These are phyloP conservation scores for Pogostemon cablin DNA, from an alignment of 257 asterid species.

Conservation along the genomic window DNA sequence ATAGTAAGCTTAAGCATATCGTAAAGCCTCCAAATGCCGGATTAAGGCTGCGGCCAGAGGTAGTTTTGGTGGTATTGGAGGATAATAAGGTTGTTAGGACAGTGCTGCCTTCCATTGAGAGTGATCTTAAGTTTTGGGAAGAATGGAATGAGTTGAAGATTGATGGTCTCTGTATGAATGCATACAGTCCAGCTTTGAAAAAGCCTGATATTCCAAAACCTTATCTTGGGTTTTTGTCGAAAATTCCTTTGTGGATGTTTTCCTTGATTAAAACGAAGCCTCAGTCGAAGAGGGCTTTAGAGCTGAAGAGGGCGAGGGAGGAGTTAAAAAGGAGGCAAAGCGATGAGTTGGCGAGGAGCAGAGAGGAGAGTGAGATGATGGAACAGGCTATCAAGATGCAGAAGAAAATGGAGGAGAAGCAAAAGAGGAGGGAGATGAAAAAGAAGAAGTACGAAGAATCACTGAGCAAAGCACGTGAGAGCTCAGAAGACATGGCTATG, in stretches of 20 bases:
- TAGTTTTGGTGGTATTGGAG: conserved; percentile 87
- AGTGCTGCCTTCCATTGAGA: conserved; percentile 75
- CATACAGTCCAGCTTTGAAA: conserved; percentile 77
- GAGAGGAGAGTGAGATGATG: conserved; percentile 56
- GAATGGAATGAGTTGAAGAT: conserved; percentile 76
- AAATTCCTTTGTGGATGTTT: conserved; percentile 56
- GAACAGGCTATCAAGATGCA: conserved; percentile 62
- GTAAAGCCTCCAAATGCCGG: conserved; percentile 61
- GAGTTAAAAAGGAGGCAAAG: conserved; percentile 29
- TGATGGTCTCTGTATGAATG: conserved; percentile 78
- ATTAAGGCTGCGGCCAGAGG: conserved; percentile 65
- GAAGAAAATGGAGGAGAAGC: conserved; percentile 74
- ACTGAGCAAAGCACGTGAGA: conserved; percentile 51
- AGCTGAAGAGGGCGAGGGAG: conserved; percentile 62
- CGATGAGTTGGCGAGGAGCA: conserved; percentile 51
- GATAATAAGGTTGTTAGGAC: conserved; percentile 77
- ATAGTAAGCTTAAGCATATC: conserved; percentile 71
- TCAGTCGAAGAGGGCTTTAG: conserved; percentile 81
- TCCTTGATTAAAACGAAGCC: conserved; percentile 69
- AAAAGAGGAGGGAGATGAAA: conserved; percentile 63
- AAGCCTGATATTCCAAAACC: conserved; percentile 69
- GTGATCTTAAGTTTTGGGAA: conserved; percentile 78
- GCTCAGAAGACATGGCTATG: conserved; percentile 50
- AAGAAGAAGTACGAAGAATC: conserved; percentile 51
- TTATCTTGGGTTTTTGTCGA: conserved; percentile 65